Base-by-base conservation (phyloP, 306 rosid genomes). In the Trifolium subterraneum region DNA sequence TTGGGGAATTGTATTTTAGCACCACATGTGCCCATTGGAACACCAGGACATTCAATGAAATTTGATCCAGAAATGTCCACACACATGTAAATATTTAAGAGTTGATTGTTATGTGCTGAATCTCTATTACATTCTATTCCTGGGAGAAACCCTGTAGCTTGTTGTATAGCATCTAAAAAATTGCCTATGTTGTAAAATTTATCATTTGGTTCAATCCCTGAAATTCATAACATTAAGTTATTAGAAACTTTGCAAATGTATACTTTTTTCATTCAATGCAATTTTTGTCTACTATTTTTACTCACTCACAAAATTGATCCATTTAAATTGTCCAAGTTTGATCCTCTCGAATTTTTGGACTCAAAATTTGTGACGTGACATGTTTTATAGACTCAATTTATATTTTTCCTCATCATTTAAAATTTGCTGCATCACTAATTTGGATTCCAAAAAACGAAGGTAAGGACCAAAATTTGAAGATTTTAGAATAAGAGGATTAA, bases 161-260 rank as follows among this genome's bases (percentile, higher is more conserved):
- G 39, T 77, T 90, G 74, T 36, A 90, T 88, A 6, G 92, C 93
- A 0, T 64, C 83, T 42, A 10, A 13, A 3, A 87, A 68, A 77
- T 73, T 74, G 0, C 83, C 80, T 25, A 82, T n/a, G 77, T 79
- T 84, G 82, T 90, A 90, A 13, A 77, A 54, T n/a, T 23, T 84
- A 71, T 86, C 96, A 55, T 90, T 70, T 61, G 96, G 85, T 48
- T 81, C 78, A 47, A 90, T 90, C 20, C 81, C 92, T 90, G 86
- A 33, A 38, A 66, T 48, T 66, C 71, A 78, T 76, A 6, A 8
- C 33, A 9, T 15, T 20, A 48, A 36, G 8, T 70, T 5, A 19
- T 71, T 50, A 78, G 56, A 45, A 59, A 22, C 9, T 44, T 42
- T 76, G n/a, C 69, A 11, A 64, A 50, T 38, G 14, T 18, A 50